Conservation (phyloP, 1,284 basidiomycete genomes). For the Ceratobasidium sp. region DNA sequence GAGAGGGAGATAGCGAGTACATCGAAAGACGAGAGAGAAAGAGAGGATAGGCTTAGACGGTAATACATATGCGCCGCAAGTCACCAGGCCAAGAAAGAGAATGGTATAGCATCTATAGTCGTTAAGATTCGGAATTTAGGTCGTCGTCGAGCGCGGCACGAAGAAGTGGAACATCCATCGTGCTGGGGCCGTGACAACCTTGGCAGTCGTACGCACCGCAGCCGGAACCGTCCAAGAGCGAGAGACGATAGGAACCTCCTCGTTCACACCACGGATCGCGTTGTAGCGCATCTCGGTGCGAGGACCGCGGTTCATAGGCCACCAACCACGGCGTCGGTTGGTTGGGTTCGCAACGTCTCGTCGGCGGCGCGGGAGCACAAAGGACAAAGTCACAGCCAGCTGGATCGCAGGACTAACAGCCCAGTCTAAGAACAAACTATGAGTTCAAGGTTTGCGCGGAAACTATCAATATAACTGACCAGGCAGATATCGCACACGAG, state of each 20-base stretch:
- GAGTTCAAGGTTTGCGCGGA: neutral
- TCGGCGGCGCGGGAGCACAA: constrained; percentile 39
- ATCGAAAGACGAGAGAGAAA: constrained; percentile 12
- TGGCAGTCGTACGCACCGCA: constrained; percentile 34
- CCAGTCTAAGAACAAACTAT: constrained; percentile 15
- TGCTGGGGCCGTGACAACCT: constrained; percentile 41
- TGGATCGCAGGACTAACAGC: constrained; percentile 43
- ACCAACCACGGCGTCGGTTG: constrained; percentile 24
- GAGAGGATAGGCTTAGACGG: neutral
- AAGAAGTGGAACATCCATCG: constrained; percentile 41
- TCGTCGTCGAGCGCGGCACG: constrained; percentile 35
- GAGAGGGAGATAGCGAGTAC: constrained; percentile 30
- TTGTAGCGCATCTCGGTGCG: constrained; percentile 42
- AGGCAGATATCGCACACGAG: constrained; percentile 39
- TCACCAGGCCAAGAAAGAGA: neutral
- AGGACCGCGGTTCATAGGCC: constrained; percentile 35
- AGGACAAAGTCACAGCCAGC: constrained; percentile 33
- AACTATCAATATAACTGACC: constrained; percentile 13
- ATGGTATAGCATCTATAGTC: neutral
- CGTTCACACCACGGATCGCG: constrained; percentile 41
- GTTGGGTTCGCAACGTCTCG: constrained; percentile 36
- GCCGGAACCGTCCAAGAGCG: constrained; percentile 35
- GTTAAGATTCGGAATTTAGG: neutral
- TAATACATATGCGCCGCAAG: neutral
- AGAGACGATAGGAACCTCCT: constrained; percentile 36